Evolutionary conservation across 2,329 filamentous ascomycete genomes (phyloP).

Genomic region (Claviceps paspali): DNA sequence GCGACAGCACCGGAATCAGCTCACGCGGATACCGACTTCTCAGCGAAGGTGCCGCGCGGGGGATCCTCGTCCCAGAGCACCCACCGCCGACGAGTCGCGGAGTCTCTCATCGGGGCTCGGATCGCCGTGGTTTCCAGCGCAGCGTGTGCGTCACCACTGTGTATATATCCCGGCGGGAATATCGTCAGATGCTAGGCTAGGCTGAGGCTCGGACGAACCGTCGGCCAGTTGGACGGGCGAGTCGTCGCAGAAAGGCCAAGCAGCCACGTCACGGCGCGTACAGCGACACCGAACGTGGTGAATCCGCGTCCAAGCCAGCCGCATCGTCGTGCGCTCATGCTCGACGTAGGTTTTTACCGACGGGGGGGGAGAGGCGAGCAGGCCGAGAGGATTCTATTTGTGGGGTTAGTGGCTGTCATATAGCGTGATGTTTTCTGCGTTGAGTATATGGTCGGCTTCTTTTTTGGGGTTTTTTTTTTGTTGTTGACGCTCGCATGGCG

Average conservation of each 20-base stretch:
- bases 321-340: no score
- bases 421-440: no score
- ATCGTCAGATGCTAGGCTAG: conserved; percentile 34
- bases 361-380: no score
- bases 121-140: conserved; percentile 44
- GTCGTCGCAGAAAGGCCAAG: conserved; percentile 56
- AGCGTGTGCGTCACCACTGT: conserved; percentile 60
- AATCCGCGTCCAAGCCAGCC: no score
- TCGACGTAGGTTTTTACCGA: no score
- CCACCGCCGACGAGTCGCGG: no score
- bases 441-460: no score
- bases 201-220: conserved; percentile 9
- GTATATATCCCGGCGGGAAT: conserved; percentile 48
- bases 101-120: conserved; percentile 21
- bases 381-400: no score
- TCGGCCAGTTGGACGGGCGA: conserved; percentile 9
- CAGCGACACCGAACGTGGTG: conserved; percentile 56
- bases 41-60: conserved; percentile 26
- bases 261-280: conserved; percentile 39
- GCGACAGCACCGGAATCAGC: conserved; percentile 37
- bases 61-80: conserved; percentile 40
- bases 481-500: no score
- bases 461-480: no score
- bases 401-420: no score
- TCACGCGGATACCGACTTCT: conserved; percentile 33